Base-by-base conservation (phyloP, 169 alveolate genomes). In the Babesia bovis region DNA sequence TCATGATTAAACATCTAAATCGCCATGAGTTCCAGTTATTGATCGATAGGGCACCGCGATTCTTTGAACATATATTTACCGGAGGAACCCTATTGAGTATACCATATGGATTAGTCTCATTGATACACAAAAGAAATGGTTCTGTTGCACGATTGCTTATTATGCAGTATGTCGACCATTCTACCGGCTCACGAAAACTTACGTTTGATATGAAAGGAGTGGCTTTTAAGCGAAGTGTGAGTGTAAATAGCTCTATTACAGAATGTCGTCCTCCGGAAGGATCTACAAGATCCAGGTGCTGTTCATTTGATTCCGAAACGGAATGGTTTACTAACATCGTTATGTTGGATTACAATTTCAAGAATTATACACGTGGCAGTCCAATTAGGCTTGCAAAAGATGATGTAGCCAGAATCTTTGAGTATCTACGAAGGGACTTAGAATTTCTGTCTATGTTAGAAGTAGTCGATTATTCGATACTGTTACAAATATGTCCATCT, bases 181-280 rank as follows among this genome's bases (percentile, higher is more conserved):
- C 30, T 30, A 36, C 23, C n/a, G 53, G 10, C 17, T 28, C 36
- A 2, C 25, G 21, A 3, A 81, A 71, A 50, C 35, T 81, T 35
- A 69, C 69, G 21, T 81, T 81, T 47, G 88, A 81, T 41, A 65
- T 81, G 25, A 81, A 81, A 71, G 88, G 88, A 19, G 36, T 81
- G 4, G 26, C 79, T 5, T 72, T 61, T 42, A 69, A 81, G 59
- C 82, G 88, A 9, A 70, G 40, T 52, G 73, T 70, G 28, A 50
- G 23, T 70, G 32, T 56, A 1, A n/a, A 32, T n/a, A 41, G 28
- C 15, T 23, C 21, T 3, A 15, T 23, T 10, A 3, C 35, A 23
- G 63, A 12, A 15, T 4, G 40, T 9, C 21, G 4, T 30, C 33
- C 58, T 3, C 15, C 21, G 5, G 5, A n/a, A 0, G 58, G 53